These are phyloP conservation scores for Ceriops zippeliana DNA, from an alignment of 345 rosid genomes.

Conservation along the genomic window DNA sequence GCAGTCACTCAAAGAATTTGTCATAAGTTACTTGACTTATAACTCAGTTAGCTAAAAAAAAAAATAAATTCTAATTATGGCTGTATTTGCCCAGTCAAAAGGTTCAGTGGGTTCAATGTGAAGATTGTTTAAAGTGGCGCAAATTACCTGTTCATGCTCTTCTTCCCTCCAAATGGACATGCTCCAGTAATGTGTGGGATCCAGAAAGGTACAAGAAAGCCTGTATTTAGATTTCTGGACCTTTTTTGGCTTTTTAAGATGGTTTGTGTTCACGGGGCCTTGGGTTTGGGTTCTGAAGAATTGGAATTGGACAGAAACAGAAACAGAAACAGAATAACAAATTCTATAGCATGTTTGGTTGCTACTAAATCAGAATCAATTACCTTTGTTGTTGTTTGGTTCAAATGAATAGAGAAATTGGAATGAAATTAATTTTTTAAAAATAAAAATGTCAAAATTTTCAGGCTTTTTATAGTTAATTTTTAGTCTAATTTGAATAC, in stretches of 20 bases:
- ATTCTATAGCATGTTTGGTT: too few relatives aligned
- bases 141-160: constrained; percentile 53
- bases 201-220: constrained; percentile 48
- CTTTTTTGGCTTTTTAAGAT: neutral
- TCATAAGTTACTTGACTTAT: neutral
- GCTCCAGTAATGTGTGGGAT: constrained; percentile 61
- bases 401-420: too few relatives aligned
- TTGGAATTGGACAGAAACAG: too few relatives aligned
- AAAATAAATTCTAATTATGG: constrained; percentile 1
- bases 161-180: constrained; percentile 72
- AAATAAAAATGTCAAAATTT: too few relatives aligned
- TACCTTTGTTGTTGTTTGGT: too few relatives aligned
- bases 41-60: neutral
- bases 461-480: too few relatives aligned
- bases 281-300: neutral
- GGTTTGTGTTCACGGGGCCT: neutral
- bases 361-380: too few relatives aligned
- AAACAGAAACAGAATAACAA: too few relatives aligned
- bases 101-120: constrained; percentile 74
- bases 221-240: neutral
- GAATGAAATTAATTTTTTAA: too few relatives aligned
- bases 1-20: neutral
- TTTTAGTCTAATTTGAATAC: too few relatives aligned
- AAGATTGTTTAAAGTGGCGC: constrained; percentile 73
- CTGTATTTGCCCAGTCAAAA: constrained; percentile 42